Percentiles rank a stretch among this genome's conserved stretches.
phyloP scores from a whole-genome alignment of 352 stramenopile genomes.

The Globisporangium camurandrum region DNA sequence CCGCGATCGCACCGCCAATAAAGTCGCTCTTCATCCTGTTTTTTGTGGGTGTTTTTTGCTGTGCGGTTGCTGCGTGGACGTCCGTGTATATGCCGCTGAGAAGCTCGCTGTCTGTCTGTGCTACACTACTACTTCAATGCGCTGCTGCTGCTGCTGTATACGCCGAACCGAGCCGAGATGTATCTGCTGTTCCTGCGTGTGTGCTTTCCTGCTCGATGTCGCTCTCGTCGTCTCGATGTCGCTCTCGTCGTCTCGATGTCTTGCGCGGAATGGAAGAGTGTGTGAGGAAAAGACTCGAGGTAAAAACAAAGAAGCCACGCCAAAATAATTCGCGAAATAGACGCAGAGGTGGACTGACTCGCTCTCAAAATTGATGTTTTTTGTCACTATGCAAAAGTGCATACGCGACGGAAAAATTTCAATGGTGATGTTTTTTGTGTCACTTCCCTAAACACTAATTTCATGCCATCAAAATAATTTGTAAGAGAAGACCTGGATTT shows the following conservation, averaged over 20 bases:
- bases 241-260: background rate
- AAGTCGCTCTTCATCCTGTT: slow-evolving; percentile 56
- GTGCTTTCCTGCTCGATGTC: background rate
- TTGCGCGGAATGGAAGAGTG: background rate
- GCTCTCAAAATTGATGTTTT: no score
- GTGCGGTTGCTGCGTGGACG: background rate
- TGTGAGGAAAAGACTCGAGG: background rate
- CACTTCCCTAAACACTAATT: no score
- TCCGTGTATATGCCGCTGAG: background rate
- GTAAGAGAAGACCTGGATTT: no score
- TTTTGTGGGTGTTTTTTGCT: background rate
- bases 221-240: background rate
- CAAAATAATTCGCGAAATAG: no score
- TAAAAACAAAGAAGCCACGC: no score
- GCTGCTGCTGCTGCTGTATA: background rate
- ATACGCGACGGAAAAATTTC: no score
- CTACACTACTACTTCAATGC: background rate
- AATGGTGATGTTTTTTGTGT: no score
- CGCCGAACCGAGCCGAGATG: background rate
- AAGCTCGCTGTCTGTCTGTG: background rate
- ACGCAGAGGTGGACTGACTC: slow-evolving; percentile 5
- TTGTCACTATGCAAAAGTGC: no score
- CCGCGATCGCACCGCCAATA: slow-evolving; percentile 71
- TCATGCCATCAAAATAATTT: no score
- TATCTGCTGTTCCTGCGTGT: background rate